A percentile compares a stretch with the other conserved stretches of the same genome.
Evolutionary conservation across 1,139 yeast genomes (phyloP).

Genomic region (Candida gigantensis): DNA sequence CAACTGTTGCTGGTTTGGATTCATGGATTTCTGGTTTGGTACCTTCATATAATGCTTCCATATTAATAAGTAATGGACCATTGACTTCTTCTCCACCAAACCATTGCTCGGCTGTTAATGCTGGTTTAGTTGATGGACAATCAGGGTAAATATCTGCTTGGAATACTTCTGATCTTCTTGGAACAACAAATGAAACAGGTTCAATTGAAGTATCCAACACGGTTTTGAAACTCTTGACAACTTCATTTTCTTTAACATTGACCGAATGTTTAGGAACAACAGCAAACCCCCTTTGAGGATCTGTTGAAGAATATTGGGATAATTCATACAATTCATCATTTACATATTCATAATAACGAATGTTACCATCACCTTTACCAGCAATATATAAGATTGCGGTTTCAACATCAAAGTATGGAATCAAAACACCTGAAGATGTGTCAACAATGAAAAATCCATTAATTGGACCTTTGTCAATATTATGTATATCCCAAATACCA

Average conservation of each 20-base stretch:
- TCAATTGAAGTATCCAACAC: constrained; percentile 81
- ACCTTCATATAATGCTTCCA: constrained; percentile 81
- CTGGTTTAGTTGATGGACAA: constrained; percentile 79
- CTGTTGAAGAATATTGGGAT: constrained; percentile 83
- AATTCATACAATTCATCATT: constrained; percentile 79
- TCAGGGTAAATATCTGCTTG: constrained; percentile 93
- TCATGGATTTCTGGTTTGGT: constrained; percentile 47
- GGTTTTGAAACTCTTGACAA: constrained; percentile 77
- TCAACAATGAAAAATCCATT: constrained; percentile 87
- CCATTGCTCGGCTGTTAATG: constrained; percentile 79
- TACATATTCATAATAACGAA: constrained; percentile 86
- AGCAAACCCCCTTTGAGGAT: constrained; percentile 96
- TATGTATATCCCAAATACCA: constrained; percentile 85
- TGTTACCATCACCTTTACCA: constrained; percentile 98
- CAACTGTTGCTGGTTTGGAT: constrained; percentile 33
- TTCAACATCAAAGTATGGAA: constrained; percentile 85
- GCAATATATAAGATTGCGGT: constrained; percentile 83
- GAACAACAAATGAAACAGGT: constrained; percentile 89
- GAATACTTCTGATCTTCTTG: constrained; percentile 90
- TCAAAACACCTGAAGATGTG: constrained; percentile 87
- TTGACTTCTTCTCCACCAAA: constrained; percentile 71
- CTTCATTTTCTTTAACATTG: constrained; percentile 79
- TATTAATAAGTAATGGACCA: constrained; percentile 78
- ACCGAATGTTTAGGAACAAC: constrained; percentile 82
- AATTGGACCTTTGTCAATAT: constrained; percentile 77